phyloP scores from a whole-genome alignment of 2,329 filamentous ascomycete genomes.

The Knufia fluminis region DNA sequence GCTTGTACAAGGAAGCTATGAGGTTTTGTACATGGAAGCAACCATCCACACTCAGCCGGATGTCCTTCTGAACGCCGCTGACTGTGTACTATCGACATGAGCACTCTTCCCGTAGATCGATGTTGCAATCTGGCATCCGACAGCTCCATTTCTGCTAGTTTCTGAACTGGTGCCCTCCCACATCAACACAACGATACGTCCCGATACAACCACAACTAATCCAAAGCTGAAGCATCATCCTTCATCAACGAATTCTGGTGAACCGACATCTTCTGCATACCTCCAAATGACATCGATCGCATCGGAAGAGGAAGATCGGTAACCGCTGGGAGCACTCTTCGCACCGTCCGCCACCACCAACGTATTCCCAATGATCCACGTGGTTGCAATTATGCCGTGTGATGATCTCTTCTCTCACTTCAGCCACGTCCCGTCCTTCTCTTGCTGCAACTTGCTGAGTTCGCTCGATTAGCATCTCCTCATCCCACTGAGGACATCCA shows the following conservation, averaged over 20 bases:
- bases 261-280: slow-evolving; percentile 13
- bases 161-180: too few species aligned
- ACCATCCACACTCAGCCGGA: too few species aligned
- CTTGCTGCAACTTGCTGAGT: slow-evolving; percentile 15
- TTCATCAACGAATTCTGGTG: slow-evolving; percentile 5
- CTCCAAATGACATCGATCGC: slow-evolving; percentile 14
- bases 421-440: slow-evolving; percentile 11
- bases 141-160: too few species aligned
- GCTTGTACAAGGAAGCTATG: too few species aligned
- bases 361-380: slow-evolving; percentile 8
- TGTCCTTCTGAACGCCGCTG: too few species aligned
- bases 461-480: slow-evolving; percentile 21
- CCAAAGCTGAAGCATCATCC: too few species aligned
- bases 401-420: slow-evolving; percentile 13
- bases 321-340: slow-evolving; percentile 15
- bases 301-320: slow-evolving; percentile 15
- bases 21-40: too few species aligned
- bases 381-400: slow-evolving; percentile 18
- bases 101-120: too few species aligned
- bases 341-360: slow-evolving; percentile 10
- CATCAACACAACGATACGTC: too few species aligned
- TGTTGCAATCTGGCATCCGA: too few species aligned
- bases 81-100: too few species aligned
- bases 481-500: slow-evolving; percentile 23
- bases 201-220: too few species aligned